Evolutionary conservation across 2,329 filamentous ascomycete genomes (phyloP), one percentile per base, ranked within the genome.

Genomic region (Tolypocladium pustulatum): DNA sequence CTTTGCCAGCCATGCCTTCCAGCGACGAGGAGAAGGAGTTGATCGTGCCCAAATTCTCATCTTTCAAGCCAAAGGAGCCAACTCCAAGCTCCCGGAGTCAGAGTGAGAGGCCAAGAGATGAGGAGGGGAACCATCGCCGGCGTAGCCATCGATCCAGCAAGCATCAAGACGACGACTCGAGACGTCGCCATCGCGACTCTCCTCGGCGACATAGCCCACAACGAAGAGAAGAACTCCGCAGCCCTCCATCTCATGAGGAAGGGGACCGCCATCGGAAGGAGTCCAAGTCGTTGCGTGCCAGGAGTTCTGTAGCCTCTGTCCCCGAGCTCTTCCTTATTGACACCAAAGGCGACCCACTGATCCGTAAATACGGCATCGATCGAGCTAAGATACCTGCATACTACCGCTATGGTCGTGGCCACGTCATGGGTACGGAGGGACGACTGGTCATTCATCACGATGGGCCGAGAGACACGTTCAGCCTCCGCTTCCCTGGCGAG

Each of bases 291-390:
- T 6, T 10, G 12, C 38, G 54, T 15, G 40, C 36, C 22, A 49
- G 13, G 20, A 17, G 40, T 3, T 49, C 38, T 46, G 46, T 20
- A 34, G 36, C 56, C 22, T 59, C 56, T 27, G 58, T 60, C 67
- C 62, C 69, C 30, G 63, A 68, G 66, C 43, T 68, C 4, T 92
- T 83, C 69, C 65, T 83, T 52, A 66, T 89, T 56, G 93, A 97
- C 71, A 83, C 77, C 49, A 85, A 84, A 66, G 92, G 93, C 0
- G 93, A 97, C 66, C 76, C 80, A 5, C 80, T 91, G 54, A 91
- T 94, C 63, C 71, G 88, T 52, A 81, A 81, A 32, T 97, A 92
- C 69, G 90, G 83, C 34, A 79, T 89, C 43, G 85, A 96, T 68
- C 83, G 83, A 40, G 89, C 88, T 63, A 82, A 81, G 57, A 74